Percentiles rank a stretch among this genome's conserved stretches.
Conservation (phyloP, 345 rosid genomes). For the Erodium maritimum region DNA sequence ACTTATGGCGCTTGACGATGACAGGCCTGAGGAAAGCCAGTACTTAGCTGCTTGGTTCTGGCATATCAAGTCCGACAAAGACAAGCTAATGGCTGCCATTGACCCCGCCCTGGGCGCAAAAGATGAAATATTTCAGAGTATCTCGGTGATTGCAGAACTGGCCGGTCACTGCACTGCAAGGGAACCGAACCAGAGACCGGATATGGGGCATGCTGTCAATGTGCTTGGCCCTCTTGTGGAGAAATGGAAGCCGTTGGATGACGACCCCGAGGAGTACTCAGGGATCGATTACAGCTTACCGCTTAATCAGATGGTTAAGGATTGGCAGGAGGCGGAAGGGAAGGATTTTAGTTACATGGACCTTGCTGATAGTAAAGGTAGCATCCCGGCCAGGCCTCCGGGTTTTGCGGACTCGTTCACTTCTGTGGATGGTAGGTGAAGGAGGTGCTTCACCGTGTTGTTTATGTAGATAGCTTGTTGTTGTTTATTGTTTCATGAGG, state of each 20-base stretch:
- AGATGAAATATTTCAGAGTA: slow-evolving; percentile 47
- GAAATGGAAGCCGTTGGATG: slow-evolving; percentile 55
- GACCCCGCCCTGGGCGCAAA: slow-evolving; percentile 41
- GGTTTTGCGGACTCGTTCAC: slow-evolving; percentile 74
- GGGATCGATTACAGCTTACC: slow-evolving; percentile 77
- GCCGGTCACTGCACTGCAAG: slow-evolving; percentile 77
- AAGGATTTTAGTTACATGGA: slow-evolving; percentile 44
- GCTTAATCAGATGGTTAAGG: slow-evolving; percentile 67
- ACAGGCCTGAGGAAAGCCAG: slow-evolving; percentile 61
- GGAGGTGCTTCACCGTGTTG: background rate
- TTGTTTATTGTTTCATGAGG: background rate
- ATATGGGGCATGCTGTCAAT: slow-evolving; percentile 66
- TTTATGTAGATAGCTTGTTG: background rate
- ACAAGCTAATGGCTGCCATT: slow-evolving; percentile 45
- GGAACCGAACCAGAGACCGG: slow-evolving; percentile 63
- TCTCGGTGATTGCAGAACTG: slow-evolving; percentile 41
- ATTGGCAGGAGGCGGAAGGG: slow-evolving; percentile 73
- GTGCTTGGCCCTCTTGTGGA: slow-evolving; percentile 56
- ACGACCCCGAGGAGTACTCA: slow-evolving; percentile 45
- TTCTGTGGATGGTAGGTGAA: slow-evolving; percentile 58
- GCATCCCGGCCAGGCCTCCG: slow-evolving; percentile 57
- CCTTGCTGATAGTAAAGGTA: slow-evolving; percentile 55
- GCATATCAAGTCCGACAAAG: slow-evolving; percentile 44
- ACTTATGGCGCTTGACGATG: slow-evolving; percentile 56
- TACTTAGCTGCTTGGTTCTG: slow-evolving; percentile 68